Conservation (phyloP, 1,284 basidiomycete genomes). For the Malassezia brasiliensis region DNA sequence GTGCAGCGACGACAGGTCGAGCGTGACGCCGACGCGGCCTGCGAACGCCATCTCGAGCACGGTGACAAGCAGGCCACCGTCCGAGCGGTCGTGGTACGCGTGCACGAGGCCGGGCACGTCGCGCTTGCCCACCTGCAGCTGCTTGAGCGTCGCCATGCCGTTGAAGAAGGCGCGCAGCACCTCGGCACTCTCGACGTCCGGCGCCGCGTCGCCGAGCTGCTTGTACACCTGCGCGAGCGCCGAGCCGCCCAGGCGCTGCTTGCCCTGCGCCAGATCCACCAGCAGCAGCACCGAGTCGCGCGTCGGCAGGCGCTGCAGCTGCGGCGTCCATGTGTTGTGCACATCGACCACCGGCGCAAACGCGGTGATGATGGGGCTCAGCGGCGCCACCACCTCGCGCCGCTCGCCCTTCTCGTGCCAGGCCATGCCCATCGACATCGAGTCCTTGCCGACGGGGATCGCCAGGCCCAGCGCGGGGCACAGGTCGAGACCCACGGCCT, state of each 20-base stretch:
- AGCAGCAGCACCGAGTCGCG: constrained; percentile 64
- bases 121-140: constrained; percentile 41
- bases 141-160: constrained; percentile 63
- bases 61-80: constrained; percentile 86
- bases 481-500: constrained; percentile 83
- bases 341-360: constrained; percentile 80
- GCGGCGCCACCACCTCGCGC: constrained; percentile 75
- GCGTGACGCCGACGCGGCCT: constrained; percentile 66
- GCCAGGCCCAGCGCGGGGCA: constrained; percentile 89
- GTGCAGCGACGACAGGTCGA: constrained; percentile 58
- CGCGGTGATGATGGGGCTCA: constrained; percentile 87
- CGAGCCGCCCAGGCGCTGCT: constrained; percentile 82
- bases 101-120: constrained; percentile 61
- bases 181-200: constrained; percentile 73
- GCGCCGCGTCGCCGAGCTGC: constrained; percentile 74
- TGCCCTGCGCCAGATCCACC: constrained; percentile 76
- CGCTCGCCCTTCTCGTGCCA: constrained; percentile 60
- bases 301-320: constrained; percentile 58
- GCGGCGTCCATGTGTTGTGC: constrained; percentile 80
- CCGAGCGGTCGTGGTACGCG: constrained; percentile 95
- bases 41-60: constrained; percentile 95
- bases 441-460: constrained; percentile 97
- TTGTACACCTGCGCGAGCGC: constrained; percentile 90
- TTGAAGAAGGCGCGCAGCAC: constrained; percentile 72
- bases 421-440: constrained; percentile 99